Conservation (phyloP, 257 asterid genomes). For the Solanum pinnatisectum region DNA sequence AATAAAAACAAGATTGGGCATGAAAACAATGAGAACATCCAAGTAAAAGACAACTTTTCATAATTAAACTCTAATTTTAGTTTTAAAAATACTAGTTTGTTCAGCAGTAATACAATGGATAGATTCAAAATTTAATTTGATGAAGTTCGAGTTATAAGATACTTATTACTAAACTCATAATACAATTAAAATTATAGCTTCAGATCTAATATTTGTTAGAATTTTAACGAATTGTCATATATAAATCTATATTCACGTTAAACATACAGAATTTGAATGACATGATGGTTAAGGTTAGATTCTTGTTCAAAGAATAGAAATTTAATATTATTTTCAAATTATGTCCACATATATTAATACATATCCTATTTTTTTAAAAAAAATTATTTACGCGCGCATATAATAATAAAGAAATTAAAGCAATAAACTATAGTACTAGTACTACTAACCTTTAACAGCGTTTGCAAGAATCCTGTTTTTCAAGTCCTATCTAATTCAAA, state of each 20-base stretch:
- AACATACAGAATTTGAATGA: neutral
- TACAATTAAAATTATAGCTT: neutral
- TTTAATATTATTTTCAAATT: neutral
- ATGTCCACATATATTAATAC: neutral
- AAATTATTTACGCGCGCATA: neutral
- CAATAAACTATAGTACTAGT: neutral
- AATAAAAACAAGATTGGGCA: neutral
- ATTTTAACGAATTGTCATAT: neutral
- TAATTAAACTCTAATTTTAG: neutral
- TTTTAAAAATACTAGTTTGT: too few species aligned
- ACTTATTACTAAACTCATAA: neutral
- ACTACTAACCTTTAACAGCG: conserved; percentile 51
- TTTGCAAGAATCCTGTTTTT: conserved; percentile 46
- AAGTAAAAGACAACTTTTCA: neutral
- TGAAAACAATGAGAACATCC: neutral
- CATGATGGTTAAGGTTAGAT: accelerated
- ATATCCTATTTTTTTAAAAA: too few species aligned
- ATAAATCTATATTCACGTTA: neutral
- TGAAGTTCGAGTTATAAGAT: neutral
- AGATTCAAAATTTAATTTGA: neutral
- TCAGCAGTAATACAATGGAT: too few species aligned
- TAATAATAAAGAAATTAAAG: neutral
- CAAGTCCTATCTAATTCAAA: conserved; percentile 39
- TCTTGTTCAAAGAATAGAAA: neutral
- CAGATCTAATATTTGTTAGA: neutral